Conservation (phyloP, 176 grass and related monocot genomes). For the Oryza officinalis region DNA sequence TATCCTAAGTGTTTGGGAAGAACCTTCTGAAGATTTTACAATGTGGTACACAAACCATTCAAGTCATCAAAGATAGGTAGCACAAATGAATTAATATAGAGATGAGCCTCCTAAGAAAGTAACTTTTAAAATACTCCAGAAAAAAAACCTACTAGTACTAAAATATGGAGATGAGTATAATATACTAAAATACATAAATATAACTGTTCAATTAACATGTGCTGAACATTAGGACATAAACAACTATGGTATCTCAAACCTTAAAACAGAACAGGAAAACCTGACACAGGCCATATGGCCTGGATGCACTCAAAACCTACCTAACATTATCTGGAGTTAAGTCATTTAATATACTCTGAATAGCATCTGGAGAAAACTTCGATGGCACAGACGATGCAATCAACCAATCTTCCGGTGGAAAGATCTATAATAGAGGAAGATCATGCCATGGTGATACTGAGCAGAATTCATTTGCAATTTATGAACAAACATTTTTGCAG, state of each 20-base stretch:
- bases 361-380: conserved; percentile 73
- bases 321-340: conserved; percentile 80
- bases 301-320: conserved; percentile 45
- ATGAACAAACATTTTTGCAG: conserved; percentile 4
- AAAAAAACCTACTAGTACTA: neutral
- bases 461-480: neutral
- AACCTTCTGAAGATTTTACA: neutral
- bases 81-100: conserved; percentile 3
- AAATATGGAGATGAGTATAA: neutral
- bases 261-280: conserved; percentile 2
- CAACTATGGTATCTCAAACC: neutral
- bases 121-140: conserved; percentile 9
- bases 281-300: neutral
- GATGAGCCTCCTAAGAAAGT: neutral
- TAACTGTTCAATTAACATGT: conserved; percentile 27
- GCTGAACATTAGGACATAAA: neutral
- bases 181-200: neutral
- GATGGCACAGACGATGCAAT: conserved; percentile 67
- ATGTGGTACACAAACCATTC: neutral
- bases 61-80: conserved; percentile 16
- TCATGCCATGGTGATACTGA: neutral
- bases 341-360: conserved; percentile 81
- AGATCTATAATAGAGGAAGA: conserved; percentile 46
- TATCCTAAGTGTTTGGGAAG: conserved; percentile 7
- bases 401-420: conserved; percentile 93